A percentile compares a stretch with the other conserved stretches of the same genome.
Conservation (phyloP, 805 yeast genomes). For the Kodamaea hsintzibuensis region DNA sequence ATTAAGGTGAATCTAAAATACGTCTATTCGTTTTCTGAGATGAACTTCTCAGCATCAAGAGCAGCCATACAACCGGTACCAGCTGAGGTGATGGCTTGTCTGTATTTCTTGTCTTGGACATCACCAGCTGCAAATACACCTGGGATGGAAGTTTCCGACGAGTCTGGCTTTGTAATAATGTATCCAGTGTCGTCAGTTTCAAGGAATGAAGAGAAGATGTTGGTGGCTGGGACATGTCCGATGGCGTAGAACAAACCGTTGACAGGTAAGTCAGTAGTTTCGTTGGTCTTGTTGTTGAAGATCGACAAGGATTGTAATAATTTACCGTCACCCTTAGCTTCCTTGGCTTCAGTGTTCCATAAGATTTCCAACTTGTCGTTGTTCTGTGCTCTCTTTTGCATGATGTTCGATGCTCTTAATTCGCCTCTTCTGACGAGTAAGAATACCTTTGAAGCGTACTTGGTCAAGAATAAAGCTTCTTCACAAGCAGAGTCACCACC, state of each 20-base stretch:
- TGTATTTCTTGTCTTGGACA: constrained; percentile 93
- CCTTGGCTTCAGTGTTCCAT: constrained; percentile 80
- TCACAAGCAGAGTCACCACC: constrained; percentile 99
- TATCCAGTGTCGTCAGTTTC: constrained; percentile 88
- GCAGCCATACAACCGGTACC: constrained; percentile 99
- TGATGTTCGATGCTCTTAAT: constrained; percentile 92
- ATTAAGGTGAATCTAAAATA: background rate
- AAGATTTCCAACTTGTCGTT: constrained; percentile 90
- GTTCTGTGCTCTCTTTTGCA: constrained; percentile 88
- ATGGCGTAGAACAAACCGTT: constrained; percentile 97
- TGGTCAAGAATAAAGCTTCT: constrained; percentile 95
- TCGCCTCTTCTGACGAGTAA: constrained; percentile 92
- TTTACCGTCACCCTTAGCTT: constrained; percentile 94
- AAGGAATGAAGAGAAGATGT: constrained; percentile 72
- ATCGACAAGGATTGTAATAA: constrained; percentile 64
- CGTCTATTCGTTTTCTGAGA: constrained; percentile 49
- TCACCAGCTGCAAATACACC: constrained; percentile 99
- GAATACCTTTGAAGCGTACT: constrained; percentile 95
- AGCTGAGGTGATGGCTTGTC: constrained; percentile 99
- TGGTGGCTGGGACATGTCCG: constrained; percentile 96
- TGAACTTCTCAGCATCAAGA: constrained; percentile 83
- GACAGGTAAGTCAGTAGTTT: constrained; percentile 67
- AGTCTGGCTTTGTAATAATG: constrained; percentile 85
- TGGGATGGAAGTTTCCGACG: constrained; percentile 78
- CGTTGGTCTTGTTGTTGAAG: constrained; percentile 71